A percentile compares a stretch with the other conserved stretches of the same genome.
These are phyloP conservation scores for Sporothrix humicola DNA, from an alignment of 2,329 filamentous ascomycete genomes.

Conservation along the genomic window DNA sequence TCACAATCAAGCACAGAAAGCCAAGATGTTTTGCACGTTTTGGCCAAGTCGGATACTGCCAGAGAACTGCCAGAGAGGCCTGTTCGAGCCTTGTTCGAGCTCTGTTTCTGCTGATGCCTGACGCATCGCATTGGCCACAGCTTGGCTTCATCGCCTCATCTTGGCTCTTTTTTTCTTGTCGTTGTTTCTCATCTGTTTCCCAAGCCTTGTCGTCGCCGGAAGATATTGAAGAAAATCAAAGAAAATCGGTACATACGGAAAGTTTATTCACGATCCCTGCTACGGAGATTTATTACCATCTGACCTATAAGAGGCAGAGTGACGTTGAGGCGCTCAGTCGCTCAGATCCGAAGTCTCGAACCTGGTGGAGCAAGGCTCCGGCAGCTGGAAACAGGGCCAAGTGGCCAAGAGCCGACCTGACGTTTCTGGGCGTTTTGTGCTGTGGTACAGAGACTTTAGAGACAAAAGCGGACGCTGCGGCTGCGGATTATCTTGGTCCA, in stretches of 20 bases:
- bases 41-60: conserved; percentile 32
- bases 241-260: background rate
- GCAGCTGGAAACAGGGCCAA: conserved; percentile 24
- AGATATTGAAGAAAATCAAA: background rate
- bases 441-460: background rate
- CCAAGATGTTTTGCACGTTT: conserved; percentile 29
- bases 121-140: background rate
- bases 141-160: background rate
- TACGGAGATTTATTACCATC: background rate
- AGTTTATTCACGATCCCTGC: background rate
- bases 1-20: background rate
- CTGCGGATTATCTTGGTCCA: background rate
- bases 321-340: too few relatives aligned
- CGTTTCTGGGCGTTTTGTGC: conserved; percentile 23
- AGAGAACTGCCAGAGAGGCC: background rate
- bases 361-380: conserved; percentile 25
- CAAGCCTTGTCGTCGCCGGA: background rate
- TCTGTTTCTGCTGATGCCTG: background rate
- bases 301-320: background rate
- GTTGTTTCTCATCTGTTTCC: conserved; percentile 13
- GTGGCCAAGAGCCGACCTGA: conserved; percentile 19
- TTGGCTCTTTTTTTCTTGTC: background rate
- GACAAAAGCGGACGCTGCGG: background rate
- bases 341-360: conserved; percentile 18
- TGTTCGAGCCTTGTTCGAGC: background rate